Conservation (phyloP, 257 asterid genomes). For the Plantago major region DNA sequence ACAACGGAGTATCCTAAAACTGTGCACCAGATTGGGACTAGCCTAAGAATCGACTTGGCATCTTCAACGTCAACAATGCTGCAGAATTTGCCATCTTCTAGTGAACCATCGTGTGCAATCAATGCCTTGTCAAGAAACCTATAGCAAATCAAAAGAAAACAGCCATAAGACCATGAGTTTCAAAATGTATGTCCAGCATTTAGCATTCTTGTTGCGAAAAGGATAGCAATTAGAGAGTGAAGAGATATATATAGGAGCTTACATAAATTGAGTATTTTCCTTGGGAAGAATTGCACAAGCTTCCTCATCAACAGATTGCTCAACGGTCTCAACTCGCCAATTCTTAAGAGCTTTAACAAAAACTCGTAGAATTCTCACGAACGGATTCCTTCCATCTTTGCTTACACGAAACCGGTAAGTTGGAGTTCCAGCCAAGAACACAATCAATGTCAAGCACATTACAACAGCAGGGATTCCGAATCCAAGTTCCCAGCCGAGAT, state of each 20-base stretch:
- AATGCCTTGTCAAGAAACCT: constrained; percentile 31
- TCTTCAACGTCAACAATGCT: constrained; percentile 19
- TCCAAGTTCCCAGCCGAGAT: constrained; percentile 54
- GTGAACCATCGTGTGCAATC: constrained; percentile 12
- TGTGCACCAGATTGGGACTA: constrained; percentile 28
- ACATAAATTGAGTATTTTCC: constrained; percentile 20
- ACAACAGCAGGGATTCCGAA: constrained; percentile 53
- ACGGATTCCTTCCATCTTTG: constrained; percentile 20
- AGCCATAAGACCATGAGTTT: too few species aligned
- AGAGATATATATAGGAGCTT: constrained; percentile 21
- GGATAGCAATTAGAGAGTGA: neutral
- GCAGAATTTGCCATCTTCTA: constrained; percentile 8
- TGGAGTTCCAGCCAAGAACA: constrained; percentile 36
- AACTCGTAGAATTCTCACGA: constrained; percentile 23
- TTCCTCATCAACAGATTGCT: constrained; percentile 17
- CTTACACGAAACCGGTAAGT: constrained; percentile 36
- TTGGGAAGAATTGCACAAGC: constrained; percentile 9
- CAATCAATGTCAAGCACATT: constrained; percentile 37
- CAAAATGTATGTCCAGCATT: neutral
- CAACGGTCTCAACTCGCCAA: constrained; percentile 1
- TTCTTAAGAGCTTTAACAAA: constrained; percentile 24
- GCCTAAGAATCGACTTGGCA: constrained; percentile 26
- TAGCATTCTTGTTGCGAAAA: neutral
- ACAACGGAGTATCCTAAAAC: constrained; percentile 27
- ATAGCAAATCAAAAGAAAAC: neutral